These are phyloP conservation scores for Backusella circina DNA, from an alignment of 192 early-diverging fungal genomes.

Conservation along the genomic window DNA sequence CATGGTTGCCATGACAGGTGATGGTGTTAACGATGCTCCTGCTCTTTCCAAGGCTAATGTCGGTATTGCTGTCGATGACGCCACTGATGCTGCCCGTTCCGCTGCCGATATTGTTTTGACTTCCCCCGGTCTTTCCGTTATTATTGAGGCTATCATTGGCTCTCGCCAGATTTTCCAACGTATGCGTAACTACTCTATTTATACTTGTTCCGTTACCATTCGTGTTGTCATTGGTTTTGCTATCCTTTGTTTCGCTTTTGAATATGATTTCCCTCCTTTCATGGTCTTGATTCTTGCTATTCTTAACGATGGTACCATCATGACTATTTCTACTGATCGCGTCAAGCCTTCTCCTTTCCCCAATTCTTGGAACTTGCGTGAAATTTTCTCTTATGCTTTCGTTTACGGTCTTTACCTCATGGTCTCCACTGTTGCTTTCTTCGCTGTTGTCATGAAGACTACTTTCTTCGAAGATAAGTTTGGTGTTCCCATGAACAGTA, in stretches of 20 bases:
- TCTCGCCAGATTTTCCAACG: conserved; percentile 95
- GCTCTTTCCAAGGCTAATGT: conserved; percentile 68
- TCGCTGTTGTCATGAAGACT: conserved; percentile 56
- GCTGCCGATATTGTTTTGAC: conserved; percentile 76
- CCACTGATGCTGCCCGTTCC: conserved; percentile 71
- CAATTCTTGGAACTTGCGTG: conserved; percentile 84
- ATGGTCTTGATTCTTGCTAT: conserved; percentile 87
- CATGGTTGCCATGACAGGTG: conserved; percentile 69
- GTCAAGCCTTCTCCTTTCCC: conserved; percentile 75
- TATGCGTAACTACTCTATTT: conserved; percentile 88
- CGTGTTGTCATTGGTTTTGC: conserved; percentile 69
- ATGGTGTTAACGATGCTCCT: conserved; percentile 71
- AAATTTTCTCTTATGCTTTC: conserved; percentile 83
- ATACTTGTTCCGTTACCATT: conserved; percentile 87
- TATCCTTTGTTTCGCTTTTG: conserved; percentile 68
- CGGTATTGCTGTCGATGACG: conserved; percentile 70
- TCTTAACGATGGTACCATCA: conserved; percentile 88
- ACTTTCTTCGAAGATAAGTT: conserved; percentile 48
- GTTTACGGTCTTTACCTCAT: conserved; percentile 80
- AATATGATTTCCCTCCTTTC: conserved; percentile 80
- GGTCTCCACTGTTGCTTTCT: conserved; percentile 74
- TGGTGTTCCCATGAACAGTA: conserved; percentile 13
- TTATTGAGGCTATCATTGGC: conserved; percentile 87
- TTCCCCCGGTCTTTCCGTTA: conserved; percentile 73
- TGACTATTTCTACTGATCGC: conserved; percentile 86